Conservation (phyloP, 495 filamentous ascomycete genomes). For the Pyronema omphalodes region DNA sequence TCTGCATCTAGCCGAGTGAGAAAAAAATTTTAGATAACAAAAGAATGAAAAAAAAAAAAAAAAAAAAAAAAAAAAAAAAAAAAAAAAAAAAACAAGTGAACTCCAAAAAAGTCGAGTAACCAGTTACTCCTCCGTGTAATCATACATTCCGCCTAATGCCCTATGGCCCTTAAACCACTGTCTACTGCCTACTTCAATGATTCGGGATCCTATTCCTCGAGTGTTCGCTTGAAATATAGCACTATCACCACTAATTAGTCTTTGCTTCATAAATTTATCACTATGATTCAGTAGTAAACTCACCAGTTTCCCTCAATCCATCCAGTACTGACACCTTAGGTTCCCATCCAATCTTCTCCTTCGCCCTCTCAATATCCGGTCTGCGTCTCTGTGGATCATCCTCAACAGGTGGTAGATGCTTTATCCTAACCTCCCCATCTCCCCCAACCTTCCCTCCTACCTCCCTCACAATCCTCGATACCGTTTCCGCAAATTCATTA, state of each 20-base stretch:
- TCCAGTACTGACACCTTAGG: conserved; percentile 10
- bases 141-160: too few species aligned
- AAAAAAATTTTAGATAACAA: too few species aligned
- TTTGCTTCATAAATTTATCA: not conserved
- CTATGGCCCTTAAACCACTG: not conserved
- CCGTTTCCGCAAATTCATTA: conserved; percentile 18
- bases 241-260: conserved; percentile 4
- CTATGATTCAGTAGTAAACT: not conserved
- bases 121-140: too few species aligned
- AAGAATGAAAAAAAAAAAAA: too few species aligned
- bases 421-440: not conserved
- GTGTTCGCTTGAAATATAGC: conserved; percentile 11
- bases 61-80: too few species aligned
- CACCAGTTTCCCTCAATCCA: conserved; percentile 22
- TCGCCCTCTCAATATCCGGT: conserved; percentile 22
- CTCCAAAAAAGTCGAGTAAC: too few species aligned
- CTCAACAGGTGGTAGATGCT: conserved; percentile 15
- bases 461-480: conserved; percentile 15
- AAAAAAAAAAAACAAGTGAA: too few species aligned
- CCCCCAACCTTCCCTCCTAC: conserved; percentile 2
- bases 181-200: not conserved
- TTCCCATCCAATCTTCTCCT: conserved; percentile 18
- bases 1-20: too few species aligned
- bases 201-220: conserved; percentile 1
- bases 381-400: conserved; percentile 22